A percentile compares a stretch with the other conserved stretches of the same genome.
These are phyloP conservation scores for Kluyveromyces sp. DNA, from an alignment of 1,139 yeast species.

Conservation along the genomic window DNA sequence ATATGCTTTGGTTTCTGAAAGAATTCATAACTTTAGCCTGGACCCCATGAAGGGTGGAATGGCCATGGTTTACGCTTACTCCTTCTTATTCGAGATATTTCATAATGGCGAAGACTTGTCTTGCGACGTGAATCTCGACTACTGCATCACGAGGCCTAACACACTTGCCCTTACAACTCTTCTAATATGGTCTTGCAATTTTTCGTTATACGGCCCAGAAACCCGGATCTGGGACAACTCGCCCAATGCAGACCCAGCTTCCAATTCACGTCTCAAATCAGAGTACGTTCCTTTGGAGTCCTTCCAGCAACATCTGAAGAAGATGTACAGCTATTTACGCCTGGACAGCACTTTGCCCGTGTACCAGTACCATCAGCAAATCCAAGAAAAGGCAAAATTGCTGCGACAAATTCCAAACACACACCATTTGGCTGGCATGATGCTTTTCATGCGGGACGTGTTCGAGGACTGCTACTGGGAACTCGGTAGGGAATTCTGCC, in stretches of 20 bases:
- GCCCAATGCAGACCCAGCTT: conserved; percentile 27
- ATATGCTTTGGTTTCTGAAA: conserved; percentile 44
- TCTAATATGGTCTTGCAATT: conserved; percentile 55
- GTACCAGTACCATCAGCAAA: conserved; percentile 35
- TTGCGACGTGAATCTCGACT: conserved; percentile 47
- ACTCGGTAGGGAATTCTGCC: conserved; percentile 52
- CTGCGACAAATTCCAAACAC: conserved; percentile 32
- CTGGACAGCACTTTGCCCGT: conserved; percentile 20
- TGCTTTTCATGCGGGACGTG: conserved; percentile 42
- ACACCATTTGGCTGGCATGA: conserved; percentile 48
- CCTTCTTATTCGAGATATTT: conserved; percentile 56
- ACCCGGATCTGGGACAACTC: conserved; percentile 34
- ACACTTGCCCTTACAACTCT: conserved; percentile 47
- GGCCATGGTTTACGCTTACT: conserved; percentile 57
- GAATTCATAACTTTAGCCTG: conserved; percentile 33
- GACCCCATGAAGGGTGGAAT: conserved; percentile 36
- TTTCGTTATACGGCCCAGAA: conserved; percentile 51
- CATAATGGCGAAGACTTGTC: conserved; percentile 40
- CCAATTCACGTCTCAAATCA: conserved; percentile 28
- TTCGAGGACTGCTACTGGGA: conserved; percentile 52
- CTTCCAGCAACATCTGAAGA: conserved; percentile 16
- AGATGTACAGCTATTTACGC: conserved; percentile 18
- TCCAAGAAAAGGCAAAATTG: conserved; percentile 27
- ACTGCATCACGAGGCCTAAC: conserved; percentile 49
- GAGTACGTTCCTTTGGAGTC: conserved; percentile 25